Conservation (phyloP, 441 rosid species). For the Syzygium syzygioides region DNA sequence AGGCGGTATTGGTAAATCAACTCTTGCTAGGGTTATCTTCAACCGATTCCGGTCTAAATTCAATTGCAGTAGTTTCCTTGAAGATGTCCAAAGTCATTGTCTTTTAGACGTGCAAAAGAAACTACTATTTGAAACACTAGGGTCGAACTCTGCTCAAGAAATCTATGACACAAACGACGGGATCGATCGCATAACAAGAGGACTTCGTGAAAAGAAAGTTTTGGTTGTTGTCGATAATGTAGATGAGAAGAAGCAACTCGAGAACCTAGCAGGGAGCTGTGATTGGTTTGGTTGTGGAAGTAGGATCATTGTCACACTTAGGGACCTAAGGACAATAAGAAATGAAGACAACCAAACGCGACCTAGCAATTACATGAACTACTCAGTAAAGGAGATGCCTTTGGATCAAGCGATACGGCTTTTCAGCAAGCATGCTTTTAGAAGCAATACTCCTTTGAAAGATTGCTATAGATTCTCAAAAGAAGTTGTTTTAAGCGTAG, state of each 20-base stretch:
- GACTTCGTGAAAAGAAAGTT: fast-evolving
- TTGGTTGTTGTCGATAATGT: background rate
- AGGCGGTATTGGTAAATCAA: background rate
- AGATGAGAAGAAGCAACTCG: fast-evolving
- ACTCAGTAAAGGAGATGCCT: background rate
- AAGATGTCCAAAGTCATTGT: background rate
- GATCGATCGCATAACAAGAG: background rate
- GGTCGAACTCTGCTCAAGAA: fast-evolving
- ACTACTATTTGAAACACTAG: fast-evolving
- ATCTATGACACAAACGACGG: background rate
- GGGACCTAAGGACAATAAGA: fast-evolving
- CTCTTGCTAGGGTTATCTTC: background rate
- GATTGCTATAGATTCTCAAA: fast-evolving
- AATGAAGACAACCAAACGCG: too few species aligned
- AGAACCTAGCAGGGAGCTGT: fast-evolving
- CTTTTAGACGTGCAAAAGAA: background rate
- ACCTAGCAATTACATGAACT: too few species aligned
- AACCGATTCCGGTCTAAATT: background rate
- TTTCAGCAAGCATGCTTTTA: background rate
- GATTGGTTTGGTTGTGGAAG: background rate
- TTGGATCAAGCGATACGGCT: fast-evolving
- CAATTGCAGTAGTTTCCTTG: background rate
- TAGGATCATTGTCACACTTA: background rate
- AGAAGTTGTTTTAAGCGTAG: fast-evolving
- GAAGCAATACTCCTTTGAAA: fast-evolving